Conservation (phyloP, 2,329 filamentous ascomycete genomes). For the Dactylellina cionopaga region DNA sequence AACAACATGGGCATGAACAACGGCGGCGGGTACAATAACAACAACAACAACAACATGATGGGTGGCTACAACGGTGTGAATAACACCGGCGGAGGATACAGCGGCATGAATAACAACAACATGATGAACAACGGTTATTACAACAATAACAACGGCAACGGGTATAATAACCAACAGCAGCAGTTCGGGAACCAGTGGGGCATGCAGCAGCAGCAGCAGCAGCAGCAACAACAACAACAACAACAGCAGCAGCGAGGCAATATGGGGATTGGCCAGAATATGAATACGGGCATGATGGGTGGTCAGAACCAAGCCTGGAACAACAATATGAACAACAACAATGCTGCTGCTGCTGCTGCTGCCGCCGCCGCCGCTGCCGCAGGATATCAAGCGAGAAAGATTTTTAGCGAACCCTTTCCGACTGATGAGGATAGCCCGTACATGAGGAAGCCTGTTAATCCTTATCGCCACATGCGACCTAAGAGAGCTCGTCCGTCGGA, state of each 20-base stretch:
- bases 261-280: conserved; percentile 37
- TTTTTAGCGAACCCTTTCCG: conserved; percentile 66
- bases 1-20: conserved; percentile 53
- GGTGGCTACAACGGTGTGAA: conserved; percentile 60
- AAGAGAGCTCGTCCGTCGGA: conserved; percentile 85
- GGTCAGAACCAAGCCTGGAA: conserved; percentile 47
- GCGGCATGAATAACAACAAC: conserved; percentile 27
- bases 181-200: conserved; percentile 55
- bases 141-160: conserved; percentile 58
- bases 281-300: conserved; percentile 48
- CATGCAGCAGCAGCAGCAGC: conserved; percentile 57
- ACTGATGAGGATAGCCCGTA: conserved; percentile 88
- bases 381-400: conserved; percentile 68
- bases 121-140: conserved; percentile 57
- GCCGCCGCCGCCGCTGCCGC: not conserved
- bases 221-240: conserved; percentile 33
- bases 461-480: conserved; percentile 84
- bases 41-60: conserved; percentile 55
- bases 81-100: conserved; percentile 40
- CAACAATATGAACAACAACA: conserved; percentile 15
- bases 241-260: conserved; percentile 36
- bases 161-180: conserved; percentile 54
- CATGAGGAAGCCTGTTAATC: conserved; percentile 94
- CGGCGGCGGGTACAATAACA: conserved; percentile 55
- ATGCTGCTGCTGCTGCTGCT: not conserved